These are phyloP conservation scores for Tarenaya hassleriana DNA, from an alignment of 345 rosid species.

Conservation along the genomic window DNA sequence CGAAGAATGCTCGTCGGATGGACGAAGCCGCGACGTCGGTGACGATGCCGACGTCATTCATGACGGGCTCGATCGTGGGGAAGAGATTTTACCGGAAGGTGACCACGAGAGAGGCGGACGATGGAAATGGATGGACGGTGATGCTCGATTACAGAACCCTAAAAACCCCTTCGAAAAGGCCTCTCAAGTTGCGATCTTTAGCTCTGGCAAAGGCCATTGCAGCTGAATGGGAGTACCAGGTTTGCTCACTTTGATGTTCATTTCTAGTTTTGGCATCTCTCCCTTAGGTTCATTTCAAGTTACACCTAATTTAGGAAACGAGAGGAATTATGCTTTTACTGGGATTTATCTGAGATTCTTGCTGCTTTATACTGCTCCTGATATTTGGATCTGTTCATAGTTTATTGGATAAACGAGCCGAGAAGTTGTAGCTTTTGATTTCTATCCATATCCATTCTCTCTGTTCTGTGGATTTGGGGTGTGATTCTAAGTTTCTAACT, in stretches of 20 bases:
- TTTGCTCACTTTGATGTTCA: constrained; percentile 24
- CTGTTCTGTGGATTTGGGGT: no score
- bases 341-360: not conserved
- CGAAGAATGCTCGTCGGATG: constrained; percentile 26
- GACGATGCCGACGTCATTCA: constrained; percentile 80
- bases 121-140: constrained; percentile 87
- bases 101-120: constrained; percentile 77
- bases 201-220: constrained; percentile 86
- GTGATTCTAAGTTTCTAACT: no score
- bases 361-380: no score
- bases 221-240: constrained; percentile 98
- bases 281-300: not conserved
- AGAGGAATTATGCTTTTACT: not conserved
- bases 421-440: not conserved
- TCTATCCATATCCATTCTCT: not conserved
- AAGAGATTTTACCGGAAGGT: constrained; percentile 76
- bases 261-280: not conserved
- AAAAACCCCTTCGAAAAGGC: constrained; percentile 75
- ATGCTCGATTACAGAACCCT: constrained; percentile 97
- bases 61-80: constrained; percentile 94
- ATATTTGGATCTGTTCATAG: constrained; percentile 3
- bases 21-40: constrained; percentile 39
- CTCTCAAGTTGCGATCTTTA: constrained; percentile 69
- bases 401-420: not conserved
- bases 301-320: not conserved